A percentile compares a stretch with the other conserved stretches of the same genome.
Conservation (phyloP, 1,139 yeast species). For the Kodamaea sp. region DNA sequence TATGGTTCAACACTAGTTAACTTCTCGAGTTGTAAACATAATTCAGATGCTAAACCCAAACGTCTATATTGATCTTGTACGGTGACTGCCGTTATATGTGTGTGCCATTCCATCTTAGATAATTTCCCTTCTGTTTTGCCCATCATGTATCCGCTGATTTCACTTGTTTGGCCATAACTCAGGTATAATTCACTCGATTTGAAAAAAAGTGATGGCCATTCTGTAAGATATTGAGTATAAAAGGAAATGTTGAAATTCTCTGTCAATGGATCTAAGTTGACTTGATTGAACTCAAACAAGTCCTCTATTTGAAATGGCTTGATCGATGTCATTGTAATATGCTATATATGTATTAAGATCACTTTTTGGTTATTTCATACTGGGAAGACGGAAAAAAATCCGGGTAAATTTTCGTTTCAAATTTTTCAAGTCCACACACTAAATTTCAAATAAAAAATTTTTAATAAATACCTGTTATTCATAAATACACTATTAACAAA, state of each 20-base stretch:
- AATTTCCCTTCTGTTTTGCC: constrained; percentile 89
- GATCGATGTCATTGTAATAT: constrained; percentile 83
- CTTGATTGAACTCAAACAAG: constrained; percentile 63
- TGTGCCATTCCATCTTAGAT: constrained; percentile 79
- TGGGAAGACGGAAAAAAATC: background rate
- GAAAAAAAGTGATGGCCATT: constrained; percentile 90
- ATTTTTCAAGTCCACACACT: background rate
- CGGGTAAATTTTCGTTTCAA: constrained; percentile 1
- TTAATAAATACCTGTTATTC: background rate
- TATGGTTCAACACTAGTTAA: constrained; percentile 66
- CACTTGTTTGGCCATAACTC: constrained; percentile 18
- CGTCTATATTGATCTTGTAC: constrained; percentile 80
- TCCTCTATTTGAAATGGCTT: constrained; percentile 86
- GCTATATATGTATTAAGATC: background rate
- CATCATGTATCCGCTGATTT: constrained; percentile 77
- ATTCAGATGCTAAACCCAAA: constrained; percentile 74
- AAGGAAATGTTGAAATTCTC: constrained; percentile 85
- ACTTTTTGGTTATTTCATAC: background rate
- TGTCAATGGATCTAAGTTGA: constrained; percentile 83
- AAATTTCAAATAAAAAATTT: no score
- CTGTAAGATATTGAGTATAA: constrained; percentile 74
- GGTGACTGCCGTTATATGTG: constrained; percentile 96
- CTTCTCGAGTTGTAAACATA: constrained; percentile 70
- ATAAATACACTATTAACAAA: background rate
- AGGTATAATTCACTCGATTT: constrained; percentile 43